These are phyloP conservation scores for Linum lewisii DNA, from an alignment of 345 rosid genomes.

Conservation along the genomic window DNA sequence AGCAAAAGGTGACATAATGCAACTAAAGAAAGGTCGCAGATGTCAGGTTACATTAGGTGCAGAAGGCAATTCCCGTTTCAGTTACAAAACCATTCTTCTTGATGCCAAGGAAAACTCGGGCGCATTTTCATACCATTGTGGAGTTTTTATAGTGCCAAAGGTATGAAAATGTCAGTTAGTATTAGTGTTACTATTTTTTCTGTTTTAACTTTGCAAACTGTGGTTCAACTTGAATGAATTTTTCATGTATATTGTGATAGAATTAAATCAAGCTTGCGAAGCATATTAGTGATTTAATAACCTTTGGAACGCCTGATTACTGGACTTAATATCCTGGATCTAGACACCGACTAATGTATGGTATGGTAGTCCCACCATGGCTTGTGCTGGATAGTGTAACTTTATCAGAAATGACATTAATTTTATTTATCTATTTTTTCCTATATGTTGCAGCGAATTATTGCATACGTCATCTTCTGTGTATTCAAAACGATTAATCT, in stretches of 20 bases:
- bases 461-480: background rate
- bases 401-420: background rate
- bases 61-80: conserved; percentile 42
- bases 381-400: background rate
- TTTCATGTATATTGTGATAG: background rate
- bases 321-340: no score
- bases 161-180: conserved; percentile 17
- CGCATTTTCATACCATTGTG: conserved; percentile 53
- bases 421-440: no score
- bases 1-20: conserved; percentile 48
- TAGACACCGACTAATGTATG: background rate
- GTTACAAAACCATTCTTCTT: conserved; percentile 64
- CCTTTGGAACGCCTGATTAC: no score
- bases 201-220: no score
- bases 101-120: conserved; percentile 49
- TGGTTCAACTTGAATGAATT: background rate
- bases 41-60: conserved; percentile 50
- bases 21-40: conserved; percentile 50
- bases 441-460: background rate
- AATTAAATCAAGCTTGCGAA: no score
- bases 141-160: conserved; percentile 88
- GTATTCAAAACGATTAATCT: no score
- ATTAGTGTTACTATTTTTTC: no score
- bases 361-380: background rate
- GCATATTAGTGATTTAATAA: background rate